Percentiles rank a stretch among this genome's conserved stretches.
These are phyloP conservation scores for Myriangium duriaei DNA, from an alignment of 2,329 filamentous ascomycete species.

Conservation along the genomic window DNA sequence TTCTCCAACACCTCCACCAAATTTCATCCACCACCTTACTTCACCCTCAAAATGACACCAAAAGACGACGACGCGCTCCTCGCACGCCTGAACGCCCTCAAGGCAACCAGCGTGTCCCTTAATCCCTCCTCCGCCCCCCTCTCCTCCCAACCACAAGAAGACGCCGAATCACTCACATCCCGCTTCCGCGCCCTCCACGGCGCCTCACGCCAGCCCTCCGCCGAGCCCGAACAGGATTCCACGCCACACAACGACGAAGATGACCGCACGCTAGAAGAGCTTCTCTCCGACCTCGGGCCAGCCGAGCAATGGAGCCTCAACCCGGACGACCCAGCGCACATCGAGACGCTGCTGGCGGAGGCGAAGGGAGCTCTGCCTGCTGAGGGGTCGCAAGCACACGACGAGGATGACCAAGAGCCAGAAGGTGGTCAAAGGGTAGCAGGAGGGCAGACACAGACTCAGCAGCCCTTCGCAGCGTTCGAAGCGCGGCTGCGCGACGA, in stretches of 20 bases:
- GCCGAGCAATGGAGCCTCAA: constrained; percentile 29
- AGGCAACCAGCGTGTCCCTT: constrained; percentile 30
- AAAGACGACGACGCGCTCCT: constrained; percentile 30
- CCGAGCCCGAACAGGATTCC: constrained; percentile 16
- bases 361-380: constrained; percentile 27
- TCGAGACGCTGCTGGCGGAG: constrained; percentile 29
- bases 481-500: constrained; percentile 3
- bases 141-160: constrained; percentile 15
- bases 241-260: constrained; percentile 26
- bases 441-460: background rate
- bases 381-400: constrained; percentile 1
- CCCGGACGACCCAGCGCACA: constrained; percentile 28
- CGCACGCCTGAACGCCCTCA: constrained; percentile 37
- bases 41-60: constrained; percentile 5
- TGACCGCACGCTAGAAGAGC: constrained; percentile 34
- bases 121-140: constrained; percentile 10
- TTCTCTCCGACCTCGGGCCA: constrained; percentile 30
- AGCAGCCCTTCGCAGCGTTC: constrained; percentile 1
- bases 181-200: constrained; percentile 21
- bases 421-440: background rate
- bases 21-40: background rate
- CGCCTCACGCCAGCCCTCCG: constrained; percentile 7
- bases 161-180: constrained; percentile 19
- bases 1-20: background rate
- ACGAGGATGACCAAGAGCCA: constrained; percentile 2